Conservation (phyloP, 2,329 filamentous ascomycete species). For the Teratosphaeria viscida region DNA sequence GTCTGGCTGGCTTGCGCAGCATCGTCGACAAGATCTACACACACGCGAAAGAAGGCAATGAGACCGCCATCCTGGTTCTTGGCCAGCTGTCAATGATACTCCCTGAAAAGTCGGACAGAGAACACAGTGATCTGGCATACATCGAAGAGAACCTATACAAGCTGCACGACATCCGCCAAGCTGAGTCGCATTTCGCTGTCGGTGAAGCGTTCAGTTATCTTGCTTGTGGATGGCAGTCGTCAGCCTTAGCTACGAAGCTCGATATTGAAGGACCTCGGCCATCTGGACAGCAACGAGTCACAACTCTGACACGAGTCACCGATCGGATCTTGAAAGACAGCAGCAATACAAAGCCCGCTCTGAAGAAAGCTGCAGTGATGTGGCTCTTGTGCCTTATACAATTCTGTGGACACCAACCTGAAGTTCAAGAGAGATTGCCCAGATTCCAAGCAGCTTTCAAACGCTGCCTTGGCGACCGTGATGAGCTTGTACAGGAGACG, state of each 20-base stretch:
- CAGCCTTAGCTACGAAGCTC: conserved; percentile 61
- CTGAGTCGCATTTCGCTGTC: conserved; percentile 81
- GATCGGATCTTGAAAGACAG: conserved; percentile 68
- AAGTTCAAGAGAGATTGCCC: conserved; percentile 63
- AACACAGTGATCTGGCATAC: conserved; percentile 33
- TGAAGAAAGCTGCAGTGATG: conserved; percentile 86
- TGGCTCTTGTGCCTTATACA: conserved; percentile 90
- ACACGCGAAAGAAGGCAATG: conserved; percentile 69
- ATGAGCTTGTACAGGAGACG: conserved; percentile 92
- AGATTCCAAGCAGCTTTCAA: conserved; percentile 83
- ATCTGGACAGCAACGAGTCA: conserved; percentile 27
- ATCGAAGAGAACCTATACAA: conserved; percentile 61
- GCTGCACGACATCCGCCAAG: conserved; percentile 73
- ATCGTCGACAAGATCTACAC: conserved; percentile 54
- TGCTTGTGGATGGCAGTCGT: conserved; percentile 72
- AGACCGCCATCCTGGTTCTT: conserved; percentile 69
- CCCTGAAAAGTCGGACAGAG: conserved; percentile 31
- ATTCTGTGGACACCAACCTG: conserved; percentile 68
- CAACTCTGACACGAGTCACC: conserved; percentile 46
- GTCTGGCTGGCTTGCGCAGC: conserved; percentile 10
- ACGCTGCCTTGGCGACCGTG: conserved; percentile 71
- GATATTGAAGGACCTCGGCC: conserved; percentile 55
- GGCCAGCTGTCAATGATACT: conserved; percentile 63
- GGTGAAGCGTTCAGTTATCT: conserved; percentile 78
- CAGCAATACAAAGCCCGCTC: conserved; percentile 73